Base-by-base conservation (phyloP, 805 yeast species). In the Danielozyma ontarioensis region DNA sequence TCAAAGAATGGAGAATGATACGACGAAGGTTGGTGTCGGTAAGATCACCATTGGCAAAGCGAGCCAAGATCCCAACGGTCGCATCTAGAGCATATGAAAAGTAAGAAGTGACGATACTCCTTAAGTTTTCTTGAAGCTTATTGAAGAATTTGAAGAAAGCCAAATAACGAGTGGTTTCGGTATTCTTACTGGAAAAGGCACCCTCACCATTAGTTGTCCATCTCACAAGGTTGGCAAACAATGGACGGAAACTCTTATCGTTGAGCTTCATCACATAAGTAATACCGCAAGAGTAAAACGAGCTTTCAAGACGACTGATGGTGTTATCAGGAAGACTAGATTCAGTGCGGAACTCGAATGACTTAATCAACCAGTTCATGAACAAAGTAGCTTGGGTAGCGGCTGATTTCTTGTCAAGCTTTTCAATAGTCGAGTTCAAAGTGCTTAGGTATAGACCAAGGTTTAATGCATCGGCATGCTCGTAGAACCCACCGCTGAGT, bases 131-230 rank as follows among this genome's bases (percentile, higher is more conserved):
- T 57, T 90, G 90, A 44, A 93, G 62, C 51, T 80, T 83, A 62
- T 80, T 83, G 68, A 84, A 84, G 55, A 93, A 87, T 58, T 80
- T 82, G 73, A 82, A 85, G 62, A 88, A 87, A 2, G 95, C 80
- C 28, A 74, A 59, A 36, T 80, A 63, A 50, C 95, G 72, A 34
- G 80, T 75, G 12, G 57, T 48, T 50, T 74, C 78, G 13, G 72
- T 59, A 25, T 74, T 71, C 17, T 51, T 51, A 4, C 57, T 44
- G 31, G 71, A 59, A 3, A 54, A 61, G 10, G 74, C 73, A 27
- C 83, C 88, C 56, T 82, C 94, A 37, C 88, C 95, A 41, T 80
- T 83, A 47, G 85, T 74, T 2, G 96, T 94, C 98, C 98, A 93
- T 55, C 88, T 77, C 10, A 83, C 88, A 46, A 87, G 67, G 17